Base-by-base conservation (phyloP, 148 eudicot species). In the Silene latifolia region DNA sequence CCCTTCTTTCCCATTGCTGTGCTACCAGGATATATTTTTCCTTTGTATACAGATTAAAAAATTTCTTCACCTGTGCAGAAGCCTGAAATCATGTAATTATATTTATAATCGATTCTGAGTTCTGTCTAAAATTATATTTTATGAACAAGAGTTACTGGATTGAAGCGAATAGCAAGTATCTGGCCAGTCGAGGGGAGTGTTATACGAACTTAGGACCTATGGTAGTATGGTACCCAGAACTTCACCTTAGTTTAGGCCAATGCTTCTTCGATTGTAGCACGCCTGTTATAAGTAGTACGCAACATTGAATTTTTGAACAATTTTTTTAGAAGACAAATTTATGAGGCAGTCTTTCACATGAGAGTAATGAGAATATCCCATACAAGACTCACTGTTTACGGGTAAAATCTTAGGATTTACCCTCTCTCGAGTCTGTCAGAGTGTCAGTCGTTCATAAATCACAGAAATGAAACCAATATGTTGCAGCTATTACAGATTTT, bases 1-100 rank as follows among this genome's bases (percentile, higher is more conserved):
- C 90, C 77, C 59, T 80, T 15, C 53, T 73, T 29, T 73, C 80
- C 83, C 74, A 81, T 27, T 80, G 81, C 62, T 89, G 83, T 71
- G 88, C 89, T 46, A 81, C 57, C 64, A 95, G 97, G 54, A 92
- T 65, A 78, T 87, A 92, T 62, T 87, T 88, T 83, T 92, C 92
- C 82, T 80, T 81, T 12, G 71, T 71, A 76, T 90, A 92, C 29
- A 92, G 77, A 71, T 82, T 74, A 61, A 89, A 78, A 25, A 90
- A 91, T 77, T 39, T 76, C 82, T 70, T 86, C 78, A 86, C 79
- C 94, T 95, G 85, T 77, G 29, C n/a, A 20, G 17, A 67, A 67
- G 58, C 42, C 72, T 29, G 44, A 51, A 64, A 18, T 6, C 56
- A 46, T n/a, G 11, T 19, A 10, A 20, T 32, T n/a, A 14, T 19